phyloP scores from a whole-genome alignment of 2,329 filamentous ascomycete species.

The Pseudogymnoascus sp. region DNA sequence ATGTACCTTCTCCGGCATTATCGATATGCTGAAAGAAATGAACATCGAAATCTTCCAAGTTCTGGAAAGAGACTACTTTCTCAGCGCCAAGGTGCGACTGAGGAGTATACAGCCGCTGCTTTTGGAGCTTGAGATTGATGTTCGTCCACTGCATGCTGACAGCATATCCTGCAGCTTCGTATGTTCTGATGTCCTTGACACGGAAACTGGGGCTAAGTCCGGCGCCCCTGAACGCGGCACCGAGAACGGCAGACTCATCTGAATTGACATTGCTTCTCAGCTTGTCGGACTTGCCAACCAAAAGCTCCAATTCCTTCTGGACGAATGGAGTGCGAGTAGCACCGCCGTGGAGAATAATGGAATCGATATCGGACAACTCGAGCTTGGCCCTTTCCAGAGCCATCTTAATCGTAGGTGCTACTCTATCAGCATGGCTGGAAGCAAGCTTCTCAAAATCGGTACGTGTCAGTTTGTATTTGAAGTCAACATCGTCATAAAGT shows the following conservation, averaged over 20 bases:
- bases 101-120: constrained; percentile 78
- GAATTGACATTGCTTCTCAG: constrained; percentile 92
- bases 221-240: constrained; percentile 89
- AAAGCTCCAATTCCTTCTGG: constrained; percentile 76
- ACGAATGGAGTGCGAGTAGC: constrained; percentile 89
- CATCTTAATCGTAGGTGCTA: constrained; percentile 62
- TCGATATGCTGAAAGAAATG: constrained; percentile 70
- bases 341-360: constrained; percentile 89
- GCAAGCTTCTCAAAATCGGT: constrained; percentile 76
- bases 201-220: constrained; percentile 90
- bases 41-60: constrained; percentile 74
- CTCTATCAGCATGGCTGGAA: constrained; percentile 59
- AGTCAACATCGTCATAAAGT: constrained; percentile 85
- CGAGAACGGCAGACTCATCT: constrained; percentile 93
- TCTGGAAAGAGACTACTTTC: constrained; percentile 80
- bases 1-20: constrained; percentile 35
- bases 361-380: constrained; percentile 70
- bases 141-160: constrained; percentile 69
- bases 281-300: constrained; percentile 67
- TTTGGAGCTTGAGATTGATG: constrained; percentile 62
- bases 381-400: constrained; percentile 71
- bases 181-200: constrained; percentile 88
- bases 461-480: constrained; percentile 82
- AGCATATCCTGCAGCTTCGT: constrained; percentile 69
- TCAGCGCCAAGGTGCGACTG: constrained; percentile 68